Conservation (phyloP, 164 flowering plant genomes). For the Platanus orientalis region DNA sequence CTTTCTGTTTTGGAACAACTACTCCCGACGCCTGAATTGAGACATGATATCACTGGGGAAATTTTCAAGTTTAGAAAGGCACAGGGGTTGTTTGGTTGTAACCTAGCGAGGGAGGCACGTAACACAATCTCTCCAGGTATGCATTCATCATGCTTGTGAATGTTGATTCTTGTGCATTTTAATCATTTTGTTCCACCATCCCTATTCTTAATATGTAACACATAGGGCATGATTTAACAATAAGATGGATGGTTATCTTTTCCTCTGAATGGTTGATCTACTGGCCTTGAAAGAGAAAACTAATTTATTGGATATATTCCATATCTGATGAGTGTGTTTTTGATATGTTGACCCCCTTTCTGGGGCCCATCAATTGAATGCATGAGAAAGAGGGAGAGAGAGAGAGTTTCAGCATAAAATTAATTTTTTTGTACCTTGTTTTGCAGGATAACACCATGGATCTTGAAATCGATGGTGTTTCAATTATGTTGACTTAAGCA, state of each 20-base stretch:
- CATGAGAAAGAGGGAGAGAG: too few relatives aligned
- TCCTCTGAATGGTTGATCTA: background rate
- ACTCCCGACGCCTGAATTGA: constrained; percentile 70
- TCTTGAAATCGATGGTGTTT: too few relatives aligned
- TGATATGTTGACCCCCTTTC: background rate
- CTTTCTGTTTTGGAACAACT: constrained; percentile 70
- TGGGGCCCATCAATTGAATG: background rate
- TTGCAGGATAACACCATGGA: too few relatives aligned
- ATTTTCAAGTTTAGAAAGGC: constrained; percentile 62
- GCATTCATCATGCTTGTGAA: constrained; percentile 2
- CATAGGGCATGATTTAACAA: background rate
- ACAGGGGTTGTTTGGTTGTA: constrained; percentile 78
- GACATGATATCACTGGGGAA: constrained; percentile 77
- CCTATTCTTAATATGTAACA: background rate
- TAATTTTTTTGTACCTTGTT: too few relatives aligned
- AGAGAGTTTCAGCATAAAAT: too few relatives aligned
- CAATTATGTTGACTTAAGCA: too few relatives aligned
- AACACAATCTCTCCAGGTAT: constrained; percentile 77
- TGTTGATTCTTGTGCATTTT: background rate
- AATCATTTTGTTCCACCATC: background rate
- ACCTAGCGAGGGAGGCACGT: constrained; percentile 77
- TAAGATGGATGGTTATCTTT: background rate
- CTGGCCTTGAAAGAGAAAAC: background rate
- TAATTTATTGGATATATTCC: background rate
- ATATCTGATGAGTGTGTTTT: background rate